Evolutionary conservation across 768 basidiomycete genomes (phyloP), one percentile per base, ranked within the genome.

Genomic region (Suillus plorans): DNA sequence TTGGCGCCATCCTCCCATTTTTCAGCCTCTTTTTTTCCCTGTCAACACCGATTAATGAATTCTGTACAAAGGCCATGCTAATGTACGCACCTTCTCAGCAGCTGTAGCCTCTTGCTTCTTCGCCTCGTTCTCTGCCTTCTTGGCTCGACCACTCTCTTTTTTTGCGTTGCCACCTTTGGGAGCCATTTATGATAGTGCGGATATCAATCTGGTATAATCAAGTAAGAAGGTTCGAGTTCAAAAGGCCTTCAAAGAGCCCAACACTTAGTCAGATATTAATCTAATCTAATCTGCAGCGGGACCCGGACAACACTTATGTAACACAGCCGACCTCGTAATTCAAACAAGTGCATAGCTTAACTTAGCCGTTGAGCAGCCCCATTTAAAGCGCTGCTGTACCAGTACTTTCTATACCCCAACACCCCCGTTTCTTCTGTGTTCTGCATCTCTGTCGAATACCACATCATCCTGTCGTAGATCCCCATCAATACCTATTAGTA

Each of bases 91-190:
- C 79, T 84, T 88, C 14, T 87, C 91, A 9, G 81, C 82, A 13
- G 80, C 82, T 0, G 82, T 87, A 5, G 80, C 82, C 7, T 84
- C 86, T 66, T 85, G 83, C 77, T 95, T 95, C 82, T 90, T 93
- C 10, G 85, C 81, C 73, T 94, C 92, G 73, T 94, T 95, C 73
- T 95, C 92, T 31, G 92, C 92, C 76, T 97, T 97, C 79, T 94
- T 95, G 1, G 95, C 90, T 62, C 91, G 79, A 5, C 95, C 95
- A 50, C 86, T 78, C 77, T 97, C 95, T 76, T 97, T 97, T 88
- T 97, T 97, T 64, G 92, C 82, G 81, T 95, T 97, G 69, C 84
- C 87, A 67, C 89, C 91, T 77, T 93, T 94, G 1, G 95, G 95
- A 57, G 95, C 78, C 95, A 96, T 95, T 45, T 2, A 22, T 45